Conservation (phyloP, 2,329 filamentous ascomycete genomes). For the Calonectria hongkongensis region DNA sequence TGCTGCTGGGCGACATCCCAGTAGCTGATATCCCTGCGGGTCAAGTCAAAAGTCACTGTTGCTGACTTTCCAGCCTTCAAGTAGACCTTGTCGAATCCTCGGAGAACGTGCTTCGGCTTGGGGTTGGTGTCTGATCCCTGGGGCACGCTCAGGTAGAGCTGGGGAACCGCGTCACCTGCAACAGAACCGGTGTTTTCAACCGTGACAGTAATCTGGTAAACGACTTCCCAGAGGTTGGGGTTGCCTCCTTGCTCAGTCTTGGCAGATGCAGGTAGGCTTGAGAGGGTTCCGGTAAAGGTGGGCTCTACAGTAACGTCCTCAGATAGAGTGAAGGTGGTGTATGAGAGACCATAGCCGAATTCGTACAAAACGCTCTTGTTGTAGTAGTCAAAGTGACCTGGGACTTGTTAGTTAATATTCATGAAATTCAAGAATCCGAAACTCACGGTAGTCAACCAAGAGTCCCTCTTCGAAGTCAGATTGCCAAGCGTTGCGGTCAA, state of each 20-base stretch:
- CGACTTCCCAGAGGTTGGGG: constrained; percentile 20
- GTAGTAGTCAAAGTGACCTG: constrained; percentile 22
- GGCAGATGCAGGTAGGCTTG: not conserved
- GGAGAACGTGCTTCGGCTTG: constrained; percentile 6
- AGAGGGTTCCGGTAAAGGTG: not conserved
- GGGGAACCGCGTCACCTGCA: not conserved
- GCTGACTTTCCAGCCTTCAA: constrained; percentile 9
- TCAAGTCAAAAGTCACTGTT: constrained; percentile 6
- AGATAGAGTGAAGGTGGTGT: not conserved
- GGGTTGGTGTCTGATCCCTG: not conserved
- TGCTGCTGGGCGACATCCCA: constrained; percentile 35
- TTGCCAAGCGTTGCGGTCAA: constrained; percentile 3
- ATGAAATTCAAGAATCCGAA: no score
- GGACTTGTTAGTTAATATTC: not conserved
- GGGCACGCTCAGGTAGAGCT: constrained; percentile 16
- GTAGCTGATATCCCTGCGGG: constrained; percentile 35
- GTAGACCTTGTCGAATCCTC: constrained; percentile 13
- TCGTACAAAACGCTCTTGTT: constrained; percentile 19
- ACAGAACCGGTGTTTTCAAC: constrained; percentile 4
- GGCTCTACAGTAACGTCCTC: not conserved
- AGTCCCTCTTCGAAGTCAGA: constrained; percentile 5
- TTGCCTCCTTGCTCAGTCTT: constrained; percentile 16
- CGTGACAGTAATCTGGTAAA: not conserved
- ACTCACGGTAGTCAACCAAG: constrained; percentile 14
- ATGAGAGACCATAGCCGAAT: constrained; percentile 2